phyloP scores from a whole-genome alignment of 1,284 basidiomycete species.

The Puccinia coronata region DNA sequence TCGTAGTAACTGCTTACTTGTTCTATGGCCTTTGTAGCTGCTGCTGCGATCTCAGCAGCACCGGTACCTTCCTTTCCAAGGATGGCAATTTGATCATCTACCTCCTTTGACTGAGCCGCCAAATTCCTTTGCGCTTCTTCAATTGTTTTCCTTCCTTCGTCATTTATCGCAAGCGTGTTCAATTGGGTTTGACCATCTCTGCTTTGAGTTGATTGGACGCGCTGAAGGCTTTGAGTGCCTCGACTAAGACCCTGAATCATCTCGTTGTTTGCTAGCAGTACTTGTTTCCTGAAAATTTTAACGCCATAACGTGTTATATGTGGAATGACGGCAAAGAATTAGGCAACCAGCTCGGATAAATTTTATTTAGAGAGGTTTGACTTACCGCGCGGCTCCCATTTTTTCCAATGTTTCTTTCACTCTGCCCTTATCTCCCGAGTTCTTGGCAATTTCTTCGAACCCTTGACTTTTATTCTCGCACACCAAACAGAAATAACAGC shows the following conservation, averaged over 20 bases:
- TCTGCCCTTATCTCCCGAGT: constrained; percentile 21
- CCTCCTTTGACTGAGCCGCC: neutral
- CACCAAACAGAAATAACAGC: neutral
- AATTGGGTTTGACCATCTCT: neutral
- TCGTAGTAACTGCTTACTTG: neutral
- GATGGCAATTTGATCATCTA: constrained; percentile 13
- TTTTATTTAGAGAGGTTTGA: neutral
- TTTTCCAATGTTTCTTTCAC: constrained; percentile 14
- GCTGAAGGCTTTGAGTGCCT: neutral
- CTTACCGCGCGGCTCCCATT: constrained; percentile 15
- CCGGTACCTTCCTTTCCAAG: neutral
- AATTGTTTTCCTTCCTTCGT: neutral
- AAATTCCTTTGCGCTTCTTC: constrained; percentile 16
- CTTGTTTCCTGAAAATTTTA: constrained; percentile 1
- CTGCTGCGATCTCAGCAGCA: neutral
- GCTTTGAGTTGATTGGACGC: neutral
- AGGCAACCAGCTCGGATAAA: neutral
- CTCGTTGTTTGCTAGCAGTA: neutral
- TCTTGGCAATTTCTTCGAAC: constrained; percentile 16
- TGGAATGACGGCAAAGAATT: neutral
- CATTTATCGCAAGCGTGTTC: neutral
- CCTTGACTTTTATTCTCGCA: neutral
- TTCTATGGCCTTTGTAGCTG: neutral
- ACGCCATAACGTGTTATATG: neutral
- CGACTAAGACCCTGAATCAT: neutral